Evolutionary conservation across 2,329 filamentous ascomycete species (phyloP), one percentile per base, ranked within the genome.

Genomic region (Bipolaris sorokiniana): DNA sequence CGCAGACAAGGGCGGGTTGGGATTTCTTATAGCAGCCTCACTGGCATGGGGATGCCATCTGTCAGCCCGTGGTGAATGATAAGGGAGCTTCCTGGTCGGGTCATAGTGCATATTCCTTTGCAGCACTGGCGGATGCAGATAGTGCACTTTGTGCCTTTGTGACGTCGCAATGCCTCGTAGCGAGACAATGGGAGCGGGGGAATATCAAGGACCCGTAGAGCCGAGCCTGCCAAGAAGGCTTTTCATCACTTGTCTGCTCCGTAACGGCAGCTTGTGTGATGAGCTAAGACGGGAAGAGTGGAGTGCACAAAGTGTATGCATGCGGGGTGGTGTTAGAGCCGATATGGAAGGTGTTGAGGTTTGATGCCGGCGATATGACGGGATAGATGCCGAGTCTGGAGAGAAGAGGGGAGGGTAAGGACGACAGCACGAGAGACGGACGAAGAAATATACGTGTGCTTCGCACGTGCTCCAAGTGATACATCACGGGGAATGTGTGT

Each of bases 31-130:
- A 55, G 5, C 3, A 18, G 11, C 15, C 28, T 9, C 18, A n/a
- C 11, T 18, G 33, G 31, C 20, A 16, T 34, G 13, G 26, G 47
- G 23, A 41, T 51, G 16, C 23, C 16, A 44, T n/a, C 15, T 15
- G 23, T 33, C 31, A 50, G 22, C 31, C 18, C 46, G 20, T 26
- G n/a, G 7, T 22, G 28, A 3, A 16, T 11, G 26, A 36, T 16
- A 49, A 60, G 13, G 31, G 65, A 70, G 63, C 68, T 72, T 65
- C 69, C 68, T 69, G 44, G 26, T 65, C 66, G 20, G 56, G 61
- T 56, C 36, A 53, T 68, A 66, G 59, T 59, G 62, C 51, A 31
- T 38, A 34, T 48, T 28, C 48, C 18, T 28, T 31, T 51, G 54
- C 61, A 61, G 62, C 54, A 16, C 56, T 59, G 54, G 50, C 36